Evolutionary conservation across 768 basidiomycete species (phyloP).

Genomic region (Serendipita sp.): DNA sequence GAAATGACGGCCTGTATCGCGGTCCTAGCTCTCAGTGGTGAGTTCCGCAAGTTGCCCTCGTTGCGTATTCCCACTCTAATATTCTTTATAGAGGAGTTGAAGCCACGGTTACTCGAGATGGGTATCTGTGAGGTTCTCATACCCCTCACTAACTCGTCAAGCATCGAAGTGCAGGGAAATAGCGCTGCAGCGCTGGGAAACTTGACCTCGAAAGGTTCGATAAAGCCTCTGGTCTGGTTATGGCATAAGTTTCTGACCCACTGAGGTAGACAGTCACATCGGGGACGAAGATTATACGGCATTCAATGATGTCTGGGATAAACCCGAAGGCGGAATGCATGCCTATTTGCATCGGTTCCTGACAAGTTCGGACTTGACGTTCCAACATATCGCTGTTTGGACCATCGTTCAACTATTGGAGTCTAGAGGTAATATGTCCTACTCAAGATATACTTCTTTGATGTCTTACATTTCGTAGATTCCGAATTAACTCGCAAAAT

Average conservation of each 20-base stretch:
- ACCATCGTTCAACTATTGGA: slow-evolving; percentile 95
- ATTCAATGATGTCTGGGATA: slow-evolving; percentile 96
- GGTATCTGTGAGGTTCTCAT: slow-evolving; percentile 96
- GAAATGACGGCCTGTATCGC: slow-evolving; percentile 99
- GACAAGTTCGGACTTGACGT: slow-evolving; percentile 84
- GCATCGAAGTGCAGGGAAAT: slow-evolving; percentile 97
- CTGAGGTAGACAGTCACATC: slow-evolving; percentile 12
- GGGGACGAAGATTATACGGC: slow-evolving; percentile 64
- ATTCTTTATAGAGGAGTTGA: slow-evolving; percentile 63
- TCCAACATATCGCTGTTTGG: slow-evolving; percentile 99
- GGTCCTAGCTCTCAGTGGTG: slow-evolving; percentile 87
- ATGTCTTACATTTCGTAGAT: slow-evolving; percentile 29
- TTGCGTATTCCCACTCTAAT: neutral
- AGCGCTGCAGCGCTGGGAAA: slow-evolving; percentile 96
- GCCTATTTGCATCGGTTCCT: slow-evolving; percentile 88
- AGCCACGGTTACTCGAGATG: slow-evolving; percentile 93
- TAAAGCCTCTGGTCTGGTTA: neutral
- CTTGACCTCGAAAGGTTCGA: slow-evolving; percentile 81
- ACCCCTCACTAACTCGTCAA: slow-evolving; percentile 87
- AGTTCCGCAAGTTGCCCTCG: slow-evolving; percentile 16
- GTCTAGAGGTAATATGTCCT: slow-evolving; percentile 49
- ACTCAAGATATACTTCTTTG: neutral
- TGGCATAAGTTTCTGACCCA: neutral
- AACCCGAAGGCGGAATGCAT: slow-evolving; percentile 95
- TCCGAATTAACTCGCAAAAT: slow-evolving; percentile 82